A percentile compares a stretch with the other conserved stretches of the same genome.
phyloP scores from a whole-genome alignment of 177 flowering plant genomes.

The Vitis hybrid region DNA sequence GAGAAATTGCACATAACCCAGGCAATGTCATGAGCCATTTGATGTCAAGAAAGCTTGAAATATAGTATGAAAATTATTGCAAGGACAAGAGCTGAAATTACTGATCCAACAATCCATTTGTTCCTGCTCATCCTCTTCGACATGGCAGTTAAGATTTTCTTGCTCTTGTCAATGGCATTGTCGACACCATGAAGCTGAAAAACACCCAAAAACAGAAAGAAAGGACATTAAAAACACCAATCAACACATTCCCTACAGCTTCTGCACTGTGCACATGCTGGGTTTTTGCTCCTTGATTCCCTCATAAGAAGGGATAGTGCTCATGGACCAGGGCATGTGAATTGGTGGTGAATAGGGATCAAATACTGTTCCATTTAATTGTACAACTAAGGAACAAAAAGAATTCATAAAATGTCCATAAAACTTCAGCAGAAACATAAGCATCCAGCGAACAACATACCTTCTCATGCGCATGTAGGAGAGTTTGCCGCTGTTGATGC shows the following conservation, averaged over 20 bases:
- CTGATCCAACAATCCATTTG: constrained; percentile 72
- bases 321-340: background rate
- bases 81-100: constrained; percentile 65
- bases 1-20: background rate
- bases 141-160: constrained; percentile 72
- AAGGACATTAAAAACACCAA: background rate
- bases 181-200: constrained; percentile 90
- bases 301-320: background rate
- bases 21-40: background rate
- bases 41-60: constrained; percentile 54
- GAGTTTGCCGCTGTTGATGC: constrained; percentile 91
- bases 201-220: background rate
- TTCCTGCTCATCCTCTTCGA: constrained; percentile 78
- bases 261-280: background rate
- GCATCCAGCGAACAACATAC: constrained; percentile 24
- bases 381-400: too few species aligned
- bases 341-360: background rate
- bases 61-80: constrained; percentile 64
- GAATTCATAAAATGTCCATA: background rate
- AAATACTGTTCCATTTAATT: too few species aligned
- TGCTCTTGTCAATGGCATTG: constrained; percentile 83
- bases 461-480: constrained; percentile 75
- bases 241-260: background rate
- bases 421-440: background rate
- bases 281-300: background rate